A percentile compares a stretch with the other conserved stretches of the same genome.
Evolutionary conservation across 2,329 filamentous ascomycete genomes (phyloP).

Genomic region (Tolypocladium ophioglossoides): DNA sequence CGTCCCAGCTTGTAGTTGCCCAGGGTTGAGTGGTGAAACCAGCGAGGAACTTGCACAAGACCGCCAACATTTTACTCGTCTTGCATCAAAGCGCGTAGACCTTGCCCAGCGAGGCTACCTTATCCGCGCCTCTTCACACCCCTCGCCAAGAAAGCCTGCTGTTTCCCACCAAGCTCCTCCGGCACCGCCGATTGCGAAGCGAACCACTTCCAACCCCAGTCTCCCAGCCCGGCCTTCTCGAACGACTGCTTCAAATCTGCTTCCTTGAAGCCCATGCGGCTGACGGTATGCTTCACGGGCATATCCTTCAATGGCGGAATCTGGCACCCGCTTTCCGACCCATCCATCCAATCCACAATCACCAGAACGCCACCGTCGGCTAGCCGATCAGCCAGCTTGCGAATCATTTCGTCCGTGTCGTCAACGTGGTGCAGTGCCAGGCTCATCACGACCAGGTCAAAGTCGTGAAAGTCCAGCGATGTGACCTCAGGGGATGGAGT

Average conservation of each 20-base stretch:
- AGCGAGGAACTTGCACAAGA: no score
- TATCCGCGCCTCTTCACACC: not conserved
- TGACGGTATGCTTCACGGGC: conserved; percentile 8
- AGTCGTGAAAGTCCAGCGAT: conserved; percentile 11
- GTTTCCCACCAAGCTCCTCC: conserved; percentile 10
- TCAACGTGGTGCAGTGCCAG: conserved; percentile 26
- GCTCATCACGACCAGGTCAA: conserved; percentile 22
- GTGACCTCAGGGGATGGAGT: conserved; percentile 10
- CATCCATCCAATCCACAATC: conserved; percentile 20
- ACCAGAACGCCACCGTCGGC: conserved; percentile 18
- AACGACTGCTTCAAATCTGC: conserved; percentile 10
- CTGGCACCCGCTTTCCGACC: conserved; percentile 3
- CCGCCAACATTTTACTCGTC: no score
- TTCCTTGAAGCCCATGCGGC: conserved; percentile 13
- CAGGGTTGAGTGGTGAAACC: no score
- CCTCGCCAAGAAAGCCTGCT: conserved; percentile 15
- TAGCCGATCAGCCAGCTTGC: conserved; percentile 16
- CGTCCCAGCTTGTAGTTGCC: no score
- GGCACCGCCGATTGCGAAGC: conserved; percentile 10
- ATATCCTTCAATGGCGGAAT: not conserved
- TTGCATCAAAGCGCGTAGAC: no score
- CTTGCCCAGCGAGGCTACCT: not conserved
- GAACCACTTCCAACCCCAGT: conserved; percentile 15
- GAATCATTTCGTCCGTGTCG: conserved; percentile 15
- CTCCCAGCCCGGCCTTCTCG: conserved; percentile 11